Percentiles rank a stretch among this genome's conserved stretches.
These are phyloP conservation scores for Lodderomyces pseudojiufengensis DNA, from an alignment of 1,139 yeast genomes.

Conservation along the genomic window DNA sequence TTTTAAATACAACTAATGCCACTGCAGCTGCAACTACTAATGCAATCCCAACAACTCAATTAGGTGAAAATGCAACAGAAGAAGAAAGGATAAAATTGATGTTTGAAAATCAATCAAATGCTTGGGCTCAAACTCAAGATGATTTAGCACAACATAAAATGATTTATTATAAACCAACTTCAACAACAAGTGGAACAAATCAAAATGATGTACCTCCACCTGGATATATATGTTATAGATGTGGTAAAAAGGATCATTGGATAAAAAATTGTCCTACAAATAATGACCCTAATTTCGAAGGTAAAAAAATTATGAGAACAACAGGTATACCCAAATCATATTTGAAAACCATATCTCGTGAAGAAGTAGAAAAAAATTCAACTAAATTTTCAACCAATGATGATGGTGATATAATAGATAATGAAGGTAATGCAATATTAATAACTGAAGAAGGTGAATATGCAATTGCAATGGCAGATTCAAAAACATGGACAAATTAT, in stretches of 20 bases:
- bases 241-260: constrained; percentile 97
- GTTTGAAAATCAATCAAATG: constrained; percentile 90
- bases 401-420: constrained; percentile 51
- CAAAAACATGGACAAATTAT: constrained; percentile 84
- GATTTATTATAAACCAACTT: constrained; percentile 49
- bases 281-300: constrained; percentile 90
- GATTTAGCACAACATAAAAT: constrained; percentile 77
- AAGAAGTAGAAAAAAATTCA: constrained; percentile 36
- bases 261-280: constrained; percentile 94
- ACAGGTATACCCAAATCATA: constrained; percentile 97
- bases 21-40: constrained; percentile 14
- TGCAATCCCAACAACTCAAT: constrained; percentile 1
- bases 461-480: constrained; percentile 92
- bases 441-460: constrained; percentile 93
- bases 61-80: constrained; percentile 54
- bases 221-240: constrained; percentile 91
- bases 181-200: constrained; percentile 19
- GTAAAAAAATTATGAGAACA: constrained; percentile 83
- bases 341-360: constrained; percentile 66
- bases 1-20: constrained; percentile 13
- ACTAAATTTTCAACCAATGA: constrained; percentile 36
- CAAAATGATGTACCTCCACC: constrained; percentile 83
- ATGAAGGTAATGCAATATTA: constrained; percentile 69
- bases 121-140: constrained; percentile 93
- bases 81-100: constrained; percentile 85